Evolutionary conservation across 306 rosid species (phyloP).

Genomic region (Castanea sativa): DNA sequence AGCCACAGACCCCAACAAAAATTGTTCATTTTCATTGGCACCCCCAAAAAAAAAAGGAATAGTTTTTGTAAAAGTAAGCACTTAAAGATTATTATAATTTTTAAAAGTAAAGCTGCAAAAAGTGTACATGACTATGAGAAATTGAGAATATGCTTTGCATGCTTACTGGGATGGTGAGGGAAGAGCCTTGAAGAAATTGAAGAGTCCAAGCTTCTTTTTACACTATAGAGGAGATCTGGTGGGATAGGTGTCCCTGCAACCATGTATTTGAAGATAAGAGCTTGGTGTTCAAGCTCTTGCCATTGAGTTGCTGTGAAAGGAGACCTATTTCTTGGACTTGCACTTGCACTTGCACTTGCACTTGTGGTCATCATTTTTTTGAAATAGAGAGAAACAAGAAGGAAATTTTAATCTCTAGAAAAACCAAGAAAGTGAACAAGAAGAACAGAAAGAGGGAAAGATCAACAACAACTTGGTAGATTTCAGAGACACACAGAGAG

Average conservation of each 20-base stretch:
- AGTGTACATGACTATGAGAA: not conserved
- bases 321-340: slow-evolving; percentile 48
- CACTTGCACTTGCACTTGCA: slow-evolving; percentile 6
- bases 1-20: slow-evolving; percentile 27
- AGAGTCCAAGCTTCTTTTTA: slow-evolving; percentile 78
- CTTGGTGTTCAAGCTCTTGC: slow-evolving; percentile 99
- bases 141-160: not conserved
- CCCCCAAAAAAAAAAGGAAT: not conserved
- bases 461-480: slow-evolving; percentile 2
- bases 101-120: not conserved
- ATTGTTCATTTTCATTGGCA: slow-evolving; percentile 18
- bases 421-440: slow-evolving; percentile 9
- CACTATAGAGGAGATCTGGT: slow-evolving; percentile 74
- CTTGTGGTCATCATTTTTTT: slow-evolving; percentile 49
- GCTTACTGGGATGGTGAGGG: slow-evolving; percentile 79
- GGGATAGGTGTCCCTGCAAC: slow-evolving; percentile 86
- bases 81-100: not conserved
- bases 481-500: slow-evolving; percentile 26
- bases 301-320: slow-evolving; percentile 88
- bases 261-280: slow-evolving; percentile 91
- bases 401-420: not conserved
- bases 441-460: not conserved
- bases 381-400: slow-evolving; percentile 5
- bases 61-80: not conserved
- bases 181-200: slow-evolving; percentile 74